Evolutionary conservation across 2,329 filamentous ascomycete species (phyloP).

Genomic region (Dactylellina leptospora): DNA sequence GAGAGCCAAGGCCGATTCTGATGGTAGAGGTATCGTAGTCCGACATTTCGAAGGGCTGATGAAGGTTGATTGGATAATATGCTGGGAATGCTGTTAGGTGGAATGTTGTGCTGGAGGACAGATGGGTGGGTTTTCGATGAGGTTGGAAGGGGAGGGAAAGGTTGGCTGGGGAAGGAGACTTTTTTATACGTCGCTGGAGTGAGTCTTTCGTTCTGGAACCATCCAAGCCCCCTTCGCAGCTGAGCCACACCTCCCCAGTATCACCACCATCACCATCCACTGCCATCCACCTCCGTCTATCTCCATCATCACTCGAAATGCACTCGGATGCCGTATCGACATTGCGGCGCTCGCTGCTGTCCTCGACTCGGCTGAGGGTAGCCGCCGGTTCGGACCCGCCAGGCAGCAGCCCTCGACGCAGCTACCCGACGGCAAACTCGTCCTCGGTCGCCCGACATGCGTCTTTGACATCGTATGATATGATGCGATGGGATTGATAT

Average conservation of each 20-base stretch:
- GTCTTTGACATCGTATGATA: too few relatives aligned
- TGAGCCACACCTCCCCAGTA: background rate
- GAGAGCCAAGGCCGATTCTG: slow-evolving; percentile 90
- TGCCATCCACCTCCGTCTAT: background rate
- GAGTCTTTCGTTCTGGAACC: slow-evolving; percentile 15
- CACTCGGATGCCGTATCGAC: too few relatives aligned
- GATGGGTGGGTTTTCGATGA: background rate
- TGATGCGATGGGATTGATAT: too few relatives aligned
- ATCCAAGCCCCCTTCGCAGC: background rate
- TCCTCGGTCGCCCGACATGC: too few relatives aligned
- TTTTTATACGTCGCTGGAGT: background rate
- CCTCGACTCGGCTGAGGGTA: background rate
- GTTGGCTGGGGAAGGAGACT: background rate
- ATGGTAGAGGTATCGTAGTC: slow-evolving; percentile 77
- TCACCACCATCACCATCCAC: background rate
- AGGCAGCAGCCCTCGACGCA: slow-evolving; percentile 27
- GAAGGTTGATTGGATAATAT: background rate
- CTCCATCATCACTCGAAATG: background rate
- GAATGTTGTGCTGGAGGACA: background rate
- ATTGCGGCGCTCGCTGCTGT: too few relatives aligned
- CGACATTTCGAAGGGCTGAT: slow-evolving; percentile 65
- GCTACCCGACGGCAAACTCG: slow-evolving; percentile 26
- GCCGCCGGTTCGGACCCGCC: slow-evolving; percentile 13
- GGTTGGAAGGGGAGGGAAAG: background rate
- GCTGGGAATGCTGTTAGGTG: background rate